These are phyloP conservation scores for Arachnopeziza araneosa DNA, from an alignment of 2,329 filamentous ascomycete genomes.

Conservation along the genomic window DNA sequence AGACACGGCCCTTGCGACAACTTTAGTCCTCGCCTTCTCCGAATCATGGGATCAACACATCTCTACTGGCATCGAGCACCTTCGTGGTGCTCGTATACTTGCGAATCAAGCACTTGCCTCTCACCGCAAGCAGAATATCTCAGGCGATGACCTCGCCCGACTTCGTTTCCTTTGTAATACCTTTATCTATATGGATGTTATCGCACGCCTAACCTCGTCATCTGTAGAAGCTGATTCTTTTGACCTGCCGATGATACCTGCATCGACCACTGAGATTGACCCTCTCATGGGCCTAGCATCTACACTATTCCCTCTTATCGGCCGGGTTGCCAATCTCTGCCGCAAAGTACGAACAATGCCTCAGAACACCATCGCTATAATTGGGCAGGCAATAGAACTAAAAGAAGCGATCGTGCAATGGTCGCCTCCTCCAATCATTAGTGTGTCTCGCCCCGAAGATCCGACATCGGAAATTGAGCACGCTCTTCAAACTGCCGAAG, in stretches of 20 bases:
- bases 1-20: constrained; percentile 64
- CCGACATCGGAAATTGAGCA: constrained; percentile 56
- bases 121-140: constrained; percentile 38
- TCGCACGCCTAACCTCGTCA: constrained; percentile 57
- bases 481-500: constrained; percentile 60
- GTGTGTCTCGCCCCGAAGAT: constrained; percentile 58
- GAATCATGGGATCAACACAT: constrained; percentile 69
- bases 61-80: constrained; percentile 62
- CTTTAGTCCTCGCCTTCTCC: constrained; percentile 61
- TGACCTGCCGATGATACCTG: constrained; percentile 36
- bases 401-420: constrained; percentile 56
- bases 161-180: constrained; percentile 66
- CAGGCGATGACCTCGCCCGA: constrained; percentile 44
- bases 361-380: constrained; percentile 53
- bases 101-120: constrained; percentile 51
- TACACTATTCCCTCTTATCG: constrained; percentile 63
- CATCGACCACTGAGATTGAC: constrained; percentile 49
- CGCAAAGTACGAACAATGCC: constrained; percentile 49
- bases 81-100: constrained; percentile 60
- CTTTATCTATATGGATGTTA: constrained; percentile 70
- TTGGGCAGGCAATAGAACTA: constrained; percentile 56
- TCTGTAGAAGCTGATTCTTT: constrained; percentile 23
- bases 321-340: constrained; percentile 60
- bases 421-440: constrained; percentile 44
- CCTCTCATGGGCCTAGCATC: constrained; percentile 65